Evolutionary conservation across 202 grass and related monocot species (phyloP).

Genomic region (Schoenoplectus triqueter): DNA sequence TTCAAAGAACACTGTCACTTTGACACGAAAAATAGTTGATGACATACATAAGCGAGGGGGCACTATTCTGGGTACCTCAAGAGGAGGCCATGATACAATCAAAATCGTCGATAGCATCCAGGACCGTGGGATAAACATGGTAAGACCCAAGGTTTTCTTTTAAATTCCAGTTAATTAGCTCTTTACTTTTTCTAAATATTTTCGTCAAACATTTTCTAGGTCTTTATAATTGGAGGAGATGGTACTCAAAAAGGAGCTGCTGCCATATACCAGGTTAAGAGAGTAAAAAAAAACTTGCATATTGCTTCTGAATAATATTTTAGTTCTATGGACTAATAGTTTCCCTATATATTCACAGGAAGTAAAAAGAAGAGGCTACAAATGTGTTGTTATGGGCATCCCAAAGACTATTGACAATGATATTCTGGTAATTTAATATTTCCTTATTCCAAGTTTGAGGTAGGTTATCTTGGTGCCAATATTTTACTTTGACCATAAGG

Average conservation of each 20-base stretch:
- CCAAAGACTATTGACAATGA: constrained; percentile 93
- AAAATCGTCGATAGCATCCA: constrained; percentile 95
- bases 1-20: constrained; percentile 66
- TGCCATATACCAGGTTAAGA: constrained; percentile 70
- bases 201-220: constrained; percentile 45
- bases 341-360: constrained; percentile 53
- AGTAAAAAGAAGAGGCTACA: constrained; percentile 68
- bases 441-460: neutral
- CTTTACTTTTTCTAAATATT: constrained; percentile 29
- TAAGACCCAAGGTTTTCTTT: constrained; percentile 36
- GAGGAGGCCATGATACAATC: constrained; percentile 83
- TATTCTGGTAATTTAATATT: constrained; percentile 55
- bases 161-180: constrained; percentile 32
- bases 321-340: constrained; percentile 26
- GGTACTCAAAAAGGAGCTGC: constrained; percentile 81
- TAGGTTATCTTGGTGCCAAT: neutral
- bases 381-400: constrained; percentile 74
- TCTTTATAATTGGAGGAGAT: constrained; percentile 90
- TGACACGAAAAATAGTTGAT: constrained; percentile 74
- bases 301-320: constrained; percentile 19
- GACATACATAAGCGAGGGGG: constrained; percentile 92
- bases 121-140: constrained; percentile 90
- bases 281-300: constrained; percentile 8
- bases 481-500: neutral
- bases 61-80: constrained; percentile 78